Percentiles rank a stretch among this genome's conserved stretches.
phyloP scores from a whole-genome alignment of 768 basidiomycete species.

The Punctularia strigosozonata region DNA sequence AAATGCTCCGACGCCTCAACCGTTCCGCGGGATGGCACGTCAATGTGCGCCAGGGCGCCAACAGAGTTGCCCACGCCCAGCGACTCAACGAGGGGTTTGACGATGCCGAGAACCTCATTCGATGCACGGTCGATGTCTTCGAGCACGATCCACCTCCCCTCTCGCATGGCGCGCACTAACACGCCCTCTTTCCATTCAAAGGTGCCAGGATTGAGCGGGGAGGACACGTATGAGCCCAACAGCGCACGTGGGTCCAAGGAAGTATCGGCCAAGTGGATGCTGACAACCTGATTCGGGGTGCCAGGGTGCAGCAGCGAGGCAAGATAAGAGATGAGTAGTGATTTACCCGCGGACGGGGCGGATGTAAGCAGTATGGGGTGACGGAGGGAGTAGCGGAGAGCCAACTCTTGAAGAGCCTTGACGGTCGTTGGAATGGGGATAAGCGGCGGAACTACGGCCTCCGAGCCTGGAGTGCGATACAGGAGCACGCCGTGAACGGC shows the following conservation, averaged over 20 bases:
- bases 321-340: constrained; percentile 67
- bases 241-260: constrained; percentile 90
- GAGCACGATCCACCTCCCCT: constrained; percentile 88
- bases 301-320: constrained; percentile 52
- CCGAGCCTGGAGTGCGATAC: constrained; percentile 31
- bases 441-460: constrained; percentile 23
- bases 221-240: constrained; percentile 88
- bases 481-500: constrained; percentile 61
- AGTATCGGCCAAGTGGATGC: constrained; percentile 87
- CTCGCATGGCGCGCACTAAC: constrained; percentile 76
- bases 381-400: constrained; percentile 51
- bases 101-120: constrained; percentile 76
- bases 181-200: constrained; percentile 98
- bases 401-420: constrained; percentile 47
- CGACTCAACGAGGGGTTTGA: constrained; percentile 78
- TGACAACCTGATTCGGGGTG: constrained; percentile 57
- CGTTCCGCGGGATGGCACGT: constrained; percentile 62
- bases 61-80: constrained; percentile 59
- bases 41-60: constrained; percentile 55
- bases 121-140: constrained; percentile 89
- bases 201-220: constrained; percentile 66
- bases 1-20: constrained; percentile 74
- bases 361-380: constrained; percentile 78
- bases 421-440: constrained; percentile 56
- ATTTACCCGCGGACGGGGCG: constrained; percentile 81